Base-by-base conservation (phyloP, 1,284 basidiomycete genomes). In the Tilletia indica region DNA sequence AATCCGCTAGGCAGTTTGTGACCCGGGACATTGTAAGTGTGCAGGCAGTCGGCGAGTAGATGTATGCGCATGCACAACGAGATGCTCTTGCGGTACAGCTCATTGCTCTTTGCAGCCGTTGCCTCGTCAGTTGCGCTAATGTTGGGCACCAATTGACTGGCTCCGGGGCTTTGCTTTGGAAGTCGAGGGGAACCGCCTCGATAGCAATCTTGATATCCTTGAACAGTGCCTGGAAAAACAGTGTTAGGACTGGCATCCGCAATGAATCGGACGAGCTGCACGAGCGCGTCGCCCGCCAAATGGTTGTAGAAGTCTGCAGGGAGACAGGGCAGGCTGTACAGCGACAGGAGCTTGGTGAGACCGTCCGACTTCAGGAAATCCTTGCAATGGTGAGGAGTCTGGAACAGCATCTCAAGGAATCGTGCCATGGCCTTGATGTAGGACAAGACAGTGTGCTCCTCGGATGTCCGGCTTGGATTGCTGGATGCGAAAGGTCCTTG, bases 231-330 rank as follows among this genome's bases (percentile, higher is more conserved):
- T 87, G 86, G 51, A 97, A 86, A 86, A 2, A 94, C 91, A 74
- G 92, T 90, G 73, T 87, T 89, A 0, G 93, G 91, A 56, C 92
- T 89, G 61, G 92, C 90, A 82, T 98, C 95, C 8, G 91, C 90
- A 88, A 98, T 91, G 93, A 93, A 74, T 90, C 90, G 4, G 91
- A 90, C 82, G 93, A 97, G 83, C 95, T 92, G 78, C 93, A 93
- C 0, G 16, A 64, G 34, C 14, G 61, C 61, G 5, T 64, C 61
- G 9, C 36, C 61, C 1, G 61, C 61, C 36, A 64, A 19, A 34
- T 64, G 61, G 36, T 64, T 64, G 61, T 64, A 64, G 61, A 64
- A 64, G 36, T 64, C 61, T 3, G 61, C 61, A 39, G 97, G 94
- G 49, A 97, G 87, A 80, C 92, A 96, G 4, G 94, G 92, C 39